Conservation (phyloP, 495 filamentous ascomycete species). For the Beverwykella pulmonaria region DNA sequence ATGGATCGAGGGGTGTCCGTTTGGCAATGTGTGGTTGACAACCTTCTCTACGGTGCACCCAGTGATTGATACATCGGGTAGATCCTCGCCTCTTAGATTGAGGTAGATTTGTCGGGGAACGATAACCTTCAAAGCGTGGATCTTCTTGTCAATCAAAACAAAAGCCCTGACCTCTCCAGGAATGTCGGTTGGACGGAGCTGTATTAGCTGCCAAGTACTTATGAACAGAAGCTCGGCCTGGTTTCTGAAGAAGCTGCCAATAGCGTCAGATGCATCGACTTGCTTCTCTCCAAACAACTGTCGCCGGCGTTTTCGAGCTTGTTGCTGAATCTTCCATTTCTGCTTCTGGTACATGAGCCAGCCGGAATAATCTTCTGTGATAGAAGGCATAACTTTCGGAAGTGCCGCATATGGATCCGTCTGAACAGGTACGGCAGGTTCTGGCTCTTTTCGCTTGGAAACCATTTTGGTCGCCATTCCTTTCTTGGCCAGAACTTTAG, state of each 20-base stretch:
- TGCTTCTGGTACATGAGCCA: conserved; percentile 96
- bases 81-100: conserved; percentile 81
- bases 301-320: conserved; percentile 80
- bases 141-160: conserved; percentile 89
- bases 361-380: conserved; percentile 81
- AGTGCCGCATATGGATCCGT: conserved; percentile 81
- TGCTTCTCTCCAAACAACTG: conserved; percentile 91
- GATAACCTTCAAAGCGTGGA: conserved; percentile 83
- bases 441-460: conserved; percentile 84
- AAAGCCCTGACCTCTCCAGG: conserved; percentile 87
- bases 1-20: conserved; percentile 91
- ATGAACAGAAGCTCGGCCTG: conserved; percentile 87
- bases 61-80: conserved; percentile 86
- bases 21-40: conserved; percentile 83
- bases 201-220: conserved; percentile 92
- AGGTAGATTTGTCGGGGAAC: conserved; percentile 88
- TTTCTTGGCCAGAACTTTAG: conserved; percentile 58
- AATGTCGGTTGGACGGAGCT: conserved; percentile 74
- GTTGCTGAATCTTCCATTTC: conserved; percentile 98
- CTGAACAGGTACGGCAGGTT: conserved; percentile 54
- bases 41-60: conserved; percentile 87
- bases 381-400: conserved; percentile 81
- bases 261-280: conserved; percentile 66
- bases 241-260: conserved; percentile 86
- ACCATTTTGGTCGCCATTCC: conserved; percentile 64